Percentiles rank a stretch among this genome's conserved stretches.
These are phyloP conservation scores for Filobasidium wieringae DNA, from an alignment of 768 basidiomycete genomes.

Conservation along the genomic window DNA sequence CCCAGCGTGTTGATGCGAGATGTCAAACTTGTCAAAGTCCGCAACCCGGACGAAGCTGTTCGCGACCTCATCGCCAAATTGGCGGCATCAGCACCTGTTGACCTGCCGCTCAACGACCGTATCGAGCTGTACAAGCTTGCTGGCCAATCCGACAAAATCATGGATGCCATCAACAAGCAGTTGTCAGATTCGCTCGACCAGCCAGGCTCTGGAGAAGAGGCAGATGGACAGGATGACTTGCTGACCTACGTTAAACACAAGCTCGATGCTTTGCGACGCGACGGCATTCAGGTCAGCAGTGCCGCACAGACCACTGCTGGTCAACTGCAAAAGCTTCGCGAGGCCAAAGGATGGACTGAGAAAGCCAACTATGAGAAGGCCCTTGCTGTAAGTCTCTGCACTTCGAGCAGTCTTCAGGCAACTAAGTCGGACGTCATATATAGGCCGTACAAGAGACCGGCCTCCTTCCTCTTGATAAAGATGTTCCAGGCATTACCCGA, in stretches of 20 bases:
- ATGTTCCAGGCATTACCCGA: conserved; percentile 70
- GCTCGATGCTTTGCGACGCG: conserved; percentile 42
- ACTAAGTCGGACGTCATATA: background rate
- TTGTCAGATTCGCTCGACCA: conserved; percentile 70
- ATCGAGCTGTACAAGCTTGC: conserved; percentile 94
- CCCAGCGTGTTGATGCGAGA: conserved; percentile 79
- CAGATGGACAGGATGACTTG: conserved; percentile 56
- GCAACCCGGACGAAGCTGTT: conserved; percentile 56
- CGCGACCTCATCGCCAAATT: conserved; percentile 71
- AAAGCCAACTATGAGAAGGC: conserved; percentile 58
- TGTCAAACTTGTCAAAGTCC: conserved; percentile 60
- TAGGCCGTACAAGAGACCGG: conserved; percentile 54
- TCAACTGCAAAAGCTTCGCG: conserved; percentile 43
- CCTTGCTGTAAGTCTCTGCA: conserved; percentile 54
- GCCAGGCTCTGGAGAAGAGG: conserved; percentile 47
- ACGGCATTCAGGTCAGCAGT: background rate
- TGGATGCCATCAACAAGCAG: conserved; percentile 73
- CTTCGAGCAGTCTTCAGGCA: background rate
- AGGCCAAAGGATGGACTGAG: conserved; percentile 48
- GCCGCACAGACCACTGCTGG: background rate
- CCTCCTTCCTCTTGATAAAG: conserved; percentile 73
- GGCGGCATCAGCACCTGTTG: conserved; percentile 67
- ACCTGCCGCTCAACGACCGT: conserved; percentile 73
- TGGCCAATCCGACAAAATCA: conserved; percentile 75
- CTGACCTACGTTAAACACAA: conserved; percentile 57